A percentile compares a stretch with the other conserved stretches of the same genome.
Conservation (phyloP, 2,329 filamentous ascomycete species). For the Exophiala dermatitidis region DNA sequence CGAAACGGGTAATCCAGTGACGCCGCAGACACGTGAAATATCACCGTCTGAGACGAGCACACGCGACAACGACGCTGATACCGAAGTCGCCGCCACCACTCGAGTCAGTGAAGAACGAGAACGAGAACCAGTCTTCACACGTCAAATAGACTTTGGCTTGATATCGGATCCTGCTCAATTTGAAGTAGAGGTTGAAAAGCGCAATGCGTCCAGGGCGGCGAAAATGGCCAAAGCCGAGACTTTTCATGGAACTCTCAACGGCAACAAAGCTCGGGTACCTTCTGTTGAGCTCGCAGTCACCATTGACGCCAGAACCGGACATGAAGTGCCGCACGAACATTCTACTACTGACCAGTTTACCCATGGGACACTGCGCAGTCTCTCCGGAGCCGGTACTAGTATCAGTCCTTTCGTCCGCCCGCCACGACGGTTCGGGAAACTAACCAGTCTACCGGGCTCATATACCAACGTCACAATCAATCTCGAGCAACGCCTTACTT, state of each 20-base stretch:
- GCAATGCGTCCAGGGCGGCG: conserved; percentile 22
- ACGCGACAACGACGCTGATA: conserved; percentile 18
- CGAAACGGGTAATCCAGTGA: conserved; percentile 31
- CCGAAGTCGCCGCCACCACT: conserved; percentile 16
- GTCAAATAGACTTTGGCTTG: conserved; percentile 36
- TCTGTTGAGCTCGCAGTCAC: conserved; percentile 35
- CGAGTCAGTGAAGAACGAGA: conserved; percentile 24
- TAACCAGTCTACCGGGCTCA: conserved; percentile 61
- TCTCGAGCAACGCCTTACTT: conserved; percentile 60
- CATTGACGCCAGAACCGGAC: conserved; percentile 39
- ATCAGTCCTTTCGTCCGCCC: conserved; percentile 31
- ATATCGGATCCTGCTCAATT: conserved; percentile 21
- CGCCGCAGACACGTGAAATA: conserved; percentile 31
- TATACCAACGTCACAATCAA: conserved; percentile 56
- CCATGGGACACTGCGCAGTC: no score
- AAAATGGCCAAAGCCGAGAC: conserved; percentile 23
- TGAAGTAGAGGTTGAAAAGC: conserved; percentile 18
- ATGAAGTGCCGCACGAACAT: conserved; percentile 10
- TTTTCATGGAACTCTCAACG: conserved; percentile 13
- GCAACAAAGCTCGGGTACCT: not conserved
- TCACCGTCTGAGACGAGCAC: conserved; percentile 21
- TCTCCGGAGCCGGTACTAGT: conserved; percentile 10
- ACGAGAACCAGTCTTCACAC: conserved; percentile 27
- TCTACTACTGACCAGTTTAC: no score
- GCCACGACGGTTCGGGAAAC: conserved; percentile 50